These are phyloP conservation scores for Microdochium nivale DNA, from an alignment of 2,329 filamentous ascomycete genomes.

Conservation along the genomic window DNA sequence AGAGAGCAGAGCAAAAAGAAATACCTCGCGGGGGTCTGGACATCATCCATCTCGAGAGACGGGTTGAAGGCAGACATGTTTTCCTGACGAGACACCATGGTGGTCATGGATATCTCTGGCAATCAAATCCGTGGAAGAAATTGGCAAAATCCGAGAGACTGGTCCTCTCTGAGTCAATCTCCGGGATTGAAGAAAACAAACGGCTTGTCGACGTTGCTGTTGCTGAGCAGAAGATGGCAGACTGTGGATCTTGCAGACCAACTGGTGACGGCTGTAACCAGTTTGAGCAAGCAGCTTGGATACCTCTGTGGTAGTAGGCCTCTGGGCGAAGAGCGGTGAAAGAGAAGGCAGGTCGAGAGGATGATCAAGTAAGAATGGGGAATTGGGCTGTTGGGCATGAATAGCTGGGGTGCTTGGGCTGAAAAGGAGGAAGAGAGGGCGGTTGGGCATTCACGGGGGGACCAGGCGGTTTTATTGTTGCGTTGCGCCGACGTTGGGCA, in stretches of 20 bases:
- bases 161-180: not conserved
- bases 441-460: constrained; percentile 33
- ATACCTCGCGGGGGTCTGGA: constrained; percentile 54
- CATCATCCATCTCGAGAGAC: constrained; percentile 47
- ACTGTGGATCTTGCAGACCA: not conserved
- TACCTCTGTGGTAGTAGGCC: constrained; percentile 3
- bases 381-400: constrained; percentile 23
- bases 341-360: constrained; percentile 9
- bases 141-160: constrained; percentile 1
- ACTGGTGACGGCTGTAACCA: not conserved
- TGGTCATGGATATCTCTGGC: constrained; percentile 31
- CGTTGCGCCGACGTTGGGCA: constrained; percentile 2
- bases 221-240: constrained; percentile 1
- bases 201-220: not conserved
- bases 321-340: not conserved
- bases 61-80: constrained; percentile 44
- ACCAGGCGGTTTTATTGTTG: constrained; percentile 41
- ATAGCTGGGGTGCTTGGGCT: constrained; percentile 19
- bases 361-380: constrained; percentile 12
- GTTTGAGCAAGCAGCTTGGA: not conserved
- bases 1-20: constrained; percentile 38
- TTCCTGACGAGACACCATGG: constrained; percentile 38
- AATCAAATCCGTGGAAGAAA: not conserved
- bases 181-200: not conserved
- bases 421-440: constrained; percentile 21